Percentiles rank a stretch among this genome's conserved stretches.
Evolutionary conservation across 345 rosid genomes (phyloP).

Genomic region (Durio zibethinus): DNA sequence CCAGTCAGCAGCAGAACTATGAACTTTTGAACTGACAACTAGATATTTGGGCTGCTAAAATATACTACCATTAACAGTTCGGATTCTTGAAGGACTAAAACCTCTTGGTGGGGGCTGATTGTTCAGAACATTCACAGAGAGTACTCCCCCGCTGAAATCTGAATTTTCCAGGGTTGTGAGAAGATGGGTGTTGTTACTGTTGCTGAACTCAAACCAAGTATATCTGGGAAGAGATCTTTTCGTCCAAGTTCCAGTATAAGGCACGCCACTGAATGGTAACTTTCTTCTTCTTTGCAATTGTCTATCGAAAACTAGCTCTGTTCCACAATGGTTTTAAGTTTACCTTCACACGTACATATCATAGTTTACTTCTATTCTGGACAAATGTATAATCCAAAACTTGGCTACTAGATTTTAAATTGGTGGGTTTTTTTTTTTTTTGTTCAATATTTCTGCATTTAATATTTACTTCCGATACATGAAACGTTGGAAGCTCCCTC

Average conservation of each 20-base stretch:
- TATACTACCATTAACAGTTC: not conserved
- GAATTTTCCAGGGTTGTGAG: constrained; percentile 4
- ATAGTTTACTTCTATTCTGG: constrained; percentile 4
- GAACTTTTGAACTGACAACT: constrained; percentile 2
- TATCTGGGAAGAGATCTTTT: constrained; percentile 83
- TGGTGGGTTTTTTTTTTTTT: not conserved
- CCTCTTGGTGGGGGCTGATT: not conserved
- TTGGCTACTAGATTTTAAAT: not conserved
- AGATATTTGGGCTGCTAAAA: constrained; percentile 20
- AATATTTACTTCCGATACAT: not conserved
- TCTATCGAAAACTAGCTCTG: not conserved
- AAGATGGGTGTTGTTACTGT: constrained; percentile 80
- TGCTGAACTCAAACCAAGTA: constrained; percentile 73
- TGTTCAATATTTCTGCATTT: not conserved
- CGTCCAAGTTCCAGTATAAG: constrained; percentile 87
- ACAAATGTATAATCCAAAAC: not conserved
- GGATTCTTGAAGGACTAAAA: constrained; percentile 16
- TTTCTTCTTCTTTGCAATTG: not conserved
- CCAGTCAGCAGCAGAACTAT: constrained; percentile 18
- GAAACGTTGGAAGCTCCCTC: not conserved
- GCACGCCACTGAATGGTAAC: constrained; percentile 96
- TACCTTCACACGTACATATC: not conserved
- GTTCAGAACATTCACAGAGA: constrained; percentile 18
- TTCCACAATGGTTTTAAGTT: constrained; percentile 6
- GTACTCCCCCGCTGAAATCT: constrained; percentile 7